These are phyloP conservation scores for Incumbomyces lentus DNA, from an alignment of 2,329 filamentous ascomycete species.

Conservation along the genomic window DNA sequence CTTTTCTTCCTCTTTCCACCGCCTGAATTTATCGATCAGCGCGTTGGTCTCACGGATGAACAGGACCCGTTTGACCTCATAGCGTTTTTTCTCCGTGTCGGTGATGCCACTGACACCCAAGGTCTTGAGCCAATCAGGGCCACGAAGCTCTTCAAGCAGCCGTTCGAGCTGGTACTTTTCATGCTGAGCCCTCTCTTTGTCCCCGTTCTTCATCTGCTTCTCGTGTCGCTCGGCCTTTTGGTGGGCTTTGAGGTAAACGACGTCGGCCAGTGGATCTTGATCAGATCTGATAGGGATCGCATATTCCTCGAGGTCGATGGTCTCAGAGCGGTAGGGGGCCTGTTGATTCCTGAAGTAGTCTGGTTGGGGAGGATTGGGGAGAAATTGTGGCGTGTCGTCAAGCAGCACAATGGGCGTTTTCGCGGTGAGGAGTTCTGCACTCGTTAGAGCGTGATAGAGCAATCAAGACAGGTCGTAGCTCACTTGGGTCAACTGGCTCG, in stretches of 20 bases:
- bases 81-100: slow-evolving; percentile 74
- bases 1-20: slow-evolving; percentile 86
- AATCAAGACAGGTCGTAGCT: slow-evolving; percentile 9
- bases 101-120: slow-evolving; percentile 83
- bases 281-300: slow-evolving; percentile 15
- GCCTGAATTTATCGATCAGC: slow-evolving; percentile 75
- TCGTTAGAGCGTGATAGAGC: slow-evolving; percentile 12
- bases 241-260: slow-evolving; percentile 48
- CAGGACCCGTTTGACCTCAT: slow-evolving; percentile 72
- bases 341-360: slow-evolving; percentile 25
- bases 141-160: slow-evolving; percentile 69
- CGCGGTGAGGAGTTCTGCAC: slow-evolving; percentile 57
- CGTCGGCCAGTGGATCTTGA: slow-evolving; percentile 47
- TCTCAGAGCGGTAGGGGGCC: slow-evolving; percentile 31
- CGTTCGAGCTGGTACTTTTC: slow-evolving; percentile 57
- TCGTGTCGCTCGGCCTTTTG: slow-evolving; percentile 53
- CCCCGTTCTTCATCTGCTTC: slow-evolving; percentile 58
- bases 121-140: slow-evolving; percentile 83
- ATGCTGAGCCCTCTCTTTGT: slow-evolving; percentile 55
- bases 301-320: slow-evolving; percentile 34
- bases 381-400: slow-evolving; percentile 40
- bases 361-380: slow-evolving; percentile 13
- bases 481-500: slow-evolving; percentile 67
- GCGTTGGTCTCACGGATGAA: slow-evolving; percentile 74
- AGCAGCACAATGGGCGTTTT: slow-evolving; percentile 64